Conservation (phyloP, 2,329 filamentous ascomycete species). For the Didymella pomorum region DNA sequence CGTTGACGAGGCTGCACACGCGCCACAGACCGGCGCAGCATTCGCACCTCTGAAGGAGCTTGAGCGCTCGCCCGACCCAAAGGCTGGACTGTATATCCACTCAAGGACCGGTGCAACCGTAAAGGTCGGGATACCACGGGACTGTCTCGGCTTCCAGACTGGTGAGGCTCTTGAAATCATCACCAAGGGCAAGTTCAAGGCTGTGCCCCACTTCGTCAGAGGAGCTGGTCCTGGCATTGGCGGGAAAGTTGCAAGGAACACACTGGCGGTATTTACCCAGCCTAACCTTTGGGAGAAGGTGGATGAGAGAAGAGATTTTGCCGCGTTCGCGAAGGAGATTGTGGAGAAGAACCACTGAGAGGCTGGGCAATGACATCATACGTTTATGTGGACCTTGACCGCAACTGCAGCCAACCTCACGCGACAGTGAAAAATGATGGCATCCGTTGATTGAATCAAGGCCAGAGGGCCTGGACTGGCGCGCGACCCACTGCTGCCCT, state of each 20-base stretch:
- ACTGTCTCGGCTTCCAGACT: conserved; percentile 95
- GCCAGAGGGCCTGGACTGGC: conserved; percentile 11
- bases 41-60: conserved; percentile 73
- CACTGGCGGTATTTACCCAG: conserved; percentile 95
- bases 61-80: conserved; percentile 77
- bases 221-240: conserved; percentile 68
- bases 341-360: conserved; percentile 56
- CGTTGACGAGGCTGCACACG: conserved; percentile 73
- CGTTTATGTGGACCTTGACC: conserved; percentile 12
- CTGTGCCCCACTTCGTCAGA: conserved; percentile 93
- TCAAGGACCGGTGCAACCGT: conserved; percentile 81
- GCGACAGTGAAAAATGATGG: conserved; percentile 12
- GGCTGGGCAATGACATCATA: conserved; percentile 20
- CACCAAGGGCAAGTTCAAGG: conserved; percentile 88
- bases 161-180: conserved; percentile 92
- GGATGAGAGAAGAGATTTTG: conserved; percentile 75
- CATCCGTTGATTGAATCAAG: conserved; percentile 8
- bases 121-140: conserved; percentile 90
- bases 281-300: conserved; percentile 86
- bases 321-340: conserved; percentile 71
- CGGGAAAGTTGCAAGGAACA: conserved; percentile 69
- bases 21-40: conserved; percentile 42
- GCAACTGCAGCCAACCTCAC: conserved; percentile 12
- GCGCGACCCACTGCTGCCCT: conserved; percentile 4
- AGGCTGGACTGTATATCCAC: conserved; percentile 91